Percentiles rank a stretch among this genome's conserved stretches.
Evolutionary conservation across 2,329 filamentous ascomycete species (phyloP).

Genomic region (Phaeosphaeria sp.): DNA sequence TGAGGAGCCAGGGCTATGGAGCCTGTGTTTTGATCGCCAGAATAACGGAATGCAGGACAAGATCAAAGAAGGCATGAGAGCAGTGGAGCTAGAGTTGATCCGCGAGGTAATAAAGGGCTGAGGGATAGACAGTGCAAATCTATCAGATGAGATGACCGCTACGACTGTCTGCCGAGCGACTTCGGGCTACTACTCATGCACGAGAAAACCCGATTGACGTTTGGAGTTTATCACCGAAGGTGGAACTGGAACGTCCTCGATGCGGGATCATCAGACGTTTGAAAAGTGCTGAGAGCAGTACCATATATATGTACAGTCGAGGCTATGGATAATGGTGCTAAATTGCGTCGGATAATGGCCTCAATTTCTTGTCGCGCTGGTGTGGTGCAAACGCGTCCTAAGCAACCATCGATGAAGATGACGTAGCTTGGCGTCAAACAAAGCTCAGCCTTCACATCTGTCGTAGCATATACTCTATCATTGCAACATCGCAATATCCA

Average conservation of each 20-base stretch:
- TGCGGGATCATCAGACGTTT: background rate
- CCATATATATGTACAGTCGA: too few relatives aligned
- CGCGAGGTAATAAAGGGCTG: conserved; percentile 14
- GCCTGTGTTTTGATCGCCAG: conserved; percentile 56
- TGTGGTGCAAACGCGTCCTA: background rate
- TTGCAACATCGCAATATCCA: background rate
- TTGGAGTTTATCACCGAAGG: too few relatives aligned
- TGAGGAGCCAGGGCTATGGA: conserved; percentile 57
- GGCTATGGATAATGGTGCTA: too few relatives aligned
- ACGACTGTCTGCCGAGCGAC: too few relatives aligned
- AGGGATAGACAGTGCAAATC: background rate
- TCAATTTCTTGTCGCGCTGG: background rate
- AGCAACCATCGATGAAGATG: background rate
- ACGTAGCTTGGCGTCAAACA: background rate
- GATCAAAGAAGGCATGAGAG: conserved; percentile 31
- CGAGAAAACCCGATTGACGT: too few relatives aligned
- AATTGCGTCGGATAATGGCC: background rate
- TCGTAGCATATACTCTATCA: background rate
- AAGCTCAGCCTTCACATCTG: background rate
- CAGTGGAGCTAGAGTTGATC: conserved; percentile 25
- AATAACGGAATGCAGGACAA: conserved; percentile 50
- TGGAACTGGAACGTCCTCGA: too few relatives aligned
- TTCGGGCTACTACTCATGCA: too few relatives aligned
- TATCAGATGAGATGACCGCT: too few relatives aligned
- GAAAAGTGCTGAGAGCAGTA: too few relatives aligned